These are phyloP conservation scores for Fibroporia radiculosa DNA, from an alignment of 768 basidiomycete species.

Conservation along the genomic window DNA sequence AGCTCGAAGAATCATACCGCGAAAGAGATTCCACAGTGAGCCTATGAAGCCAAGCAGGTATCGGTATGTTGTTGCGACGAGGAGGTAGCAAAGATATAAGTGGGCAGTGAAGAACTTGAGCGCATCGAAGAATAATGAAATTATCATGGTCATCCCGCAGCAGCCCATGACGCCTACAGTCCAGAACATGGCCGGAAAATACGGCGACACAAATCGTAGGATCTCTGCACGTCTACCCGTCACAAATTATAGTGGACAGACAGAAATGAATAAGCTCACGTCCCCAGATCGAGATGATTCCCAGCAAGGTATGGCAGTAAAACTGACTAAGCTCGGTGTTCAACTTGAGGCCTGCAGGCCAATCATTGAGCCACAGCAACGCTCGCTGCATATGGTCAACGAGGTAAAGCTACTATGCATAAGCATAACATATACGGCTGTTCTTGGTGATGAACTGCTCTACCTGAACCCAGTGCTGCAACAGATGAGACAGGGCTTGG, in stretches of 20 bases:
- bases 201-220: constrained; percentile 22
- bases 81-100: constrained; percentile 58
- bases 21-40: constrained; percentile 84
- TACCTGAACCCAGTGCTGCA: constrained; percentile 22
- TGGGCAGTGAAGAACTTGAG: constrained; percentile 64
- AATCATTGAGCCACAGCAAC: constrained; percentile 83
- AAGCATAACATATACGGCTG: neutral
- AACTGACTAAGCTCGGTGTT: constrained; percentile 90
- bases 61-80: constrained; percentile 54
- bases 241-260: neutral
- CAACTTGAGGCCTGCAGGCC: constrained; percentile 95
- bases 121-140: constrained; percentile 62
- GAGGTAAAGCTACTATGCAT: constrained; percentile 27
- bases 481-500: constrained; percentile 32
- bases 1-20: constrained; percentile 52
- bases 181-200: constrained; percentile 27
- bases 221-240: constrained; percentile 15
- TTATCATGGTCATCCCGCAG: constrained; percentile 53
- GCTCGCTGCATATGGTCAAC: constrained; percentile 42
- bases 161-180: constrained; percentile 23
- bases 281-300: constrained; percentile 61
- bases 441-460: constrained; percentile 15
- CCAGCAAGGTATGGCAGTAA: constrained; percentile 66
- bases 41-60: constrained; percentile 49
- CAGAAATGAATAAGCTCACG: constrained; percentile 36